Evolutionary conservation across 192 early-diverging fungal genomes (phyloP).

Genomic region (Blastocladiella britannica): DNA sequence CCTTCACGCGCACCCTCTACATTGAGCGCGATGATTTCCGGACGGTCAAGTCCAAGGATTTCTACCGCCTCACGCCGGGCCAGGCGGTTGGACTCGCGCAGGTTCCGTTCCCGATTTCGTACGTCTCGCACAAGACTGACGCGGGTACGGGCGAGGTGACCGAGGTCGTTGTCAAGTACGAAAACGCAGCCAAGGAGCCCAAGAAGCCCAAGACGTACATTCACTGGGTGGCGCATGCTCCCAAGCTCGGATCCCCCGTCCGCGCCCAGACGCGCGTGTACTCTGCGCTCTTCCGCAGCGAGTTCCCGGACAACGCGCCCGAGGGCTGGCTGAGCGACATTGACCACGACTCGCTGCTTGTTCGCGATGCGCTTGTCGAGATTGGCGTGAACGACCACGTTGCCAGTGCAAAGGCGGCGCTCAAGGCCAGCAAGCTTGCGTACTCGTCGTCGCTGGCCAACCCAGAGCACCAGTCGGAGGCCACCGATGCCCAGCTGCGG

Average conservation of each 20-base stretch:
- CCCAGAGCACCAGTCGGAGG: conserved; percentile 16
- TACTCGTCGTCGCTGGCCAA: conserved; percentile 2
- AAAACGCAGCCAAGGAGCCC: conserved; percentile 35
- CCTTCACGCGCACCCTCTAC: conserved; percentile 80
- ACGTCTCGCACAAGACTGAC: conserved; percentile 54
- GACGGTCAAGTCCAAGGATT: conserved; percentile 75
- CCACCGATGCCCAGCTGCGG: conserved; percentile 22
- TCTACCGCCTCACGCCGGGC: conserved; percentile 77
- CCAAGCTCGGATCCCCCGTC: conserved; percentile 62
- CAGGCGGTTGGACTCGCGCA: conserved; percentile 88
- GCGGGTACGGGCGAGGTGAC: conserved; percentile 56
- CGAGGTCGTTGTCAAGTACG: conserved; percentile 63
- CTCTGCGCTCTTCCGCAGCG: conserved; percentile 70
- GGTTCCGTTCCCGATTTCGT: conserved; percentile 71
- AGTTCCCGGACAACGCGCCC: conserved; percentile 67
- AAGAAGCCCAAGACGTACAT: conserved; percentile 91
- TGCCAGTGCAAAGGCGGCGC: conserved; percentile 17
- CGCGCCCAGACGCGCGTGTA: conserved; percentile 67
- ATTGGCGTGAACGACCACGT: conserved; percentile 55
- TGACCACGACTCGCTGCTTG: conserved; percentile 49
- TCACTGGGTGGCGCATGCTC: conserved; percentile 89
- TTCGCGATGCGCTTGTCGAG: conserved; percentile 50
- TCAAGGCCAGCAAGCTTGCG: background rate
- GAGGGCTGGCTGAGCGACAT: conserved; percentile 83
- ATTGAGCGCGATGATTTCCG: conserved; percentile 95